These are phyloP conservation scores for Cucurbitaria berberidis DNA, from an alignment of 2,329 filamentous ascomycete species.

Conservation along the genomic window DNA sequence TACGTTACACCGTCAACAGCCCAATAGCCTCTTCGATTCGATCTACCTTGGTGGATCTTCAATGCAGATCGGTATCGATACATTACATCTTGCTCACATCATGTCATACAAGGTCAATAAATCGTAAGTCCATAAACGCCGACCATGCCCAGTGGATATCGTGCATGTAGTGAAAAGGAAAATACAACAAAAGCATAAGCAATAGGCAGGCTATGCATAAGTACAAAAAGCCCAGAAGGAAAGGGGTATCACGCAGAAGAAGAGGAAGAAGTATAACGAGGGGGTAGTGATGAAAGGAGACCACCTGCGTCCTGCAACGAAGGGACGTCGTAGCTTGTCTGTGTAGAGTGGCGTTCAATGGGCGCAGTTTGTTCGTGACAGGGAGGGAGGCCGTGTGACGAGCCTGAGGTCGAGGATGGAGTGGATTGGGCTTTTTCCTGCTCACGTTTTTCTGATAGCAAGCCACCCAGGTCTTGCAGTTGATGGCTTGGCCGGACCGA, in stretches of 20 bases:
- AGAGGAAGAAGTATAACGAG: constrained; percentile 20
- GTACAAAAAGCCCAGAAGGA: constrained; percentile 19
- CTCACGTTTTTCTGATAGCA: constrained; percentile 35
- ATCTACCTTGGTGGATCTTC: background rate
- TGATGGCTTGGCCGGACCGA: constrained; percentile 26
- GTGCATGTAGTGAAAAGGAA: constrained; percentile 11
- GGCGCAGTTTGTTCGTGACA: constrained; percentile 15
- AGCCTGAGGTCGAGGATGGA: constrained; percentile 21
- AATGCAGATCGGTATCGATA: background rate
- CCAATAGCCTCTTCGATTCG: background rate
- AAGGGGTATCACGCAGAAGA: constrained; percentile 43
- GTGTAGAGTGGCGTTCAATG: constrained; percentile 28
- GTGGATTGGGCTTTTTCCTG: constrained; percentile 18
- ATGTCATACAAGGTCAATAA: constrained; percentile 17
- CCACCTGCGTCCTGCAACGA: constrained; percentile 42
- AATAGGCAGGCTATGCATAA: constrained; percentile 28
- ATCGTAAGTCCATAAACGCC: constrained; percentile 24
- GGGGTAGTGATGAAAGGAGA: constrained; percentile 31
- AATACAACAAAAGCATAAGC: constrained; percentile 12
- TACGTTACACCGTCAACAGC: background rate
- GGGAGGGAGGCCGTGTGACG: constrained; percentile 15
- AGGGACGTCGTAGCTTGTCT: constrained; percentile 30
- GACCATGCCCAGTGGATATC: constrained; percentile 26
- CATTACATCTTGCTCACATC: background rate
- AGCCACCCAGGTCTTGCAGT: constrained; percentile 33